Evolutionary conservation across 306 rosid species (phyloP).

Genomic region (Castanea sativa): DNA sequence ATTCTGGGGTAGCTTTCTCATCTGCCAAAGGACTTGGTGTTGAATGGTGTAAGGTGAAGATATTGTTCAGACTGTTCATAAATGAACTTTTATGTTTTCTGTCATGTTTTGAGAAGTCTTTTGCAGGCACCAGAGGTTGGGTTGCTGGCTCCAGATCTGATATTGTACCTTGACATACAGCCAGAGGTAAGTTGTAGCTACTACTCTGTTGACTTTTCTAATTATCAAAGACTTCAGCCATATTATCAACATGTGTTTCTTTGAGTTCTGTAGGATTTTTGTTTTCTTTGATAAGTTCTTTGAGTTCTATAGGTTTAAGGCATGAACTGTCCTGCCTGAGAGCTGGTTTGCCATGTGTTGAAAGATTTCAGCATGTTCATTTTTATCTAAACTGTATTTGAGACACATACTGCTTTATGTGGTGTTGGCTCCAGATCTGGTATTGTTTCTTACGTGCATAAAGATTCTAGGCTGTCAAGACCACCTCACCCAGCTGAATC

Average conservation of each 20-base stretch:
- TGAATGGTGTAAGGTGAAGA: slow-evolving; percentile 87
- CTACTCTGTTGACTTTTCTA: neutral
- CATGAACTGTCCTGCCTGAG: neutral
- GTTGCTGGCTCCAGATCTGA: slow-evolving; percentile 76
- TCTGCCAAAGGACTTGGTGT: slow-evolving; percentile 82
- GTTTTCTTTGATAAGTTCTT: neutral
- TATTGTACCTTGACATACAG: slow-evolving; percentile 73
- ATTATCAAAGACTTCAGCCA: neutral
- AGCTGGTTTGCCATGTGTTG: neutral
- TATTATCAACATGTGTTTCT: neutral
- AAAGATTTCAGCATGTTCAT: neutral
- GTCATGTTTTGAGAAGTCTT: slow-evolving; percentile 13
- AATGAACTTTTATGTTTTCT: neutral
- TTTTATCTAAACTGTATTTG: neutral
- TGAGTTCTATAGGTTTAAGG: neutral
- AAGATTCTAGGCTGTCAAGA: neutral
- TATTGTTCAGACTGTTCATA: neutral
- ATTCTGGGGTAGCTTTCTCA: slow-evolving; percentile 91
- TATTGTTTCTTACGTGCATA: neutral
- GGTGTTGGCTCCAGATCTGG: too few relatives aligned
- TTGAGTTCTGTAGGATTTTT: neutral
- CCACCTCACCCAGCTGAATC: neutral
- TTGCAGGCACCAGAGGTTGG: slow-evolving; percentile 86
- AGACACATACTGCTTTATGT: neutral
- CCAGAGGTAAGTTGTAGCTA: slow-evolving; percentile 59